phyloP scores from a whole-genome alignment of 345 rosid genomes.

The Syzygium oleosum region DNA sequence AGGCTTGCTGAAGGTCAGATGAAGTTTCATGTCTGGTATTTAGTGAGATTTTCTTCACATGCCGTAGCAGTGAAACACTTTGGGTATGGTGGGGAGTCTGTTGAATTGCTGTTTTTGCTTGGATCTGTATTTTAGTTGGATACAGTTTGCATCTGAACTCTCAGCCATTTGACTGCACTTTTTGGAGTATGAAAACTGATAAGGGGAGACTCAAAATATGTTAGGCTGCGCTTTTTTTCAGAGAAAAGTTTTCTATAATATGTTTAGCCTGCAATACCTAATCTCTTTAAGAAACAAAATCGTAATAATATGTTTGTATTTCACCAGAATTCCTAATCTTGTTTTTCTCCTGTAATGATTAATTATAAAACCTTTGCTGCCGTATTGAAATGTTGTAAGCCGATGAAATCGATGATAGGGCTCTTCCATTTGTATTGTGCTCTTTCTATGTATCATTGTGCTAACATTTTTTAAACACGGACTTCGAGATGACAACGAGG shows the following conservation, averaged over 20 bases:
- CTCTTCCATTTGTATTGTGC: not conserved
- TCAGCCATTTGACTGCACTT: not conserved
- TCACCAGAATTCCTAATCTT: not conserved
- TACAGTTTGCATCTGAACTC: not conserved
- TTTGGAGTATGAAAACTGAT: not conserved
- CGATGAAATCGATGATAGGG: not conserved
- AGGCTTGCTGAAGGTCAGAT: conserved; percentile 68
- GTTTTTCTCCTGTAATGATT: not conserved
- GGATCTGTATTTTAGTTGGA: not conserved
- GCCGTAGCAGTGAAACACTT: too few relatives aligned
- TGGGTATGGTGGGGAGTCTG: not conserved
- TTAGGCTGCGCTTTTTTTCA: not conserved
- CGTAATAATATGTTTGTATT: not conserved
- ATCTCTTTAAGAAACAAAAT: not conserved
- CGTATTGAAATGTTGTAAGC: not conserved
- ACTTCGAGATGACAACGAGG: conserved; percentile 87
- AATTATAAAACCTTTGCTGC: not conserved
- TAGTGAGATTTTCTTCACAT: not conserved
- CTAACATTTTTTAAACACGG: conserved; percentile 22
- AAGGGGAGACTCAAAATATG: not conserved
- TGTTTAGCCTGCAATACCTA: not conserved
- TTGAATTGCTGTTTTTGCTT: not conserved
- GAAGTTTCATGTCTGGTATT: not conserved
- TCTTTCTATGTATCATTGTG: conserved; percentile 1
- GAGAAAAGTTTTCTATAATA: not conserved